phyloP scores from a whole-genome alignment of 305 asterid species.

The Solanum chacoense region DNA sequence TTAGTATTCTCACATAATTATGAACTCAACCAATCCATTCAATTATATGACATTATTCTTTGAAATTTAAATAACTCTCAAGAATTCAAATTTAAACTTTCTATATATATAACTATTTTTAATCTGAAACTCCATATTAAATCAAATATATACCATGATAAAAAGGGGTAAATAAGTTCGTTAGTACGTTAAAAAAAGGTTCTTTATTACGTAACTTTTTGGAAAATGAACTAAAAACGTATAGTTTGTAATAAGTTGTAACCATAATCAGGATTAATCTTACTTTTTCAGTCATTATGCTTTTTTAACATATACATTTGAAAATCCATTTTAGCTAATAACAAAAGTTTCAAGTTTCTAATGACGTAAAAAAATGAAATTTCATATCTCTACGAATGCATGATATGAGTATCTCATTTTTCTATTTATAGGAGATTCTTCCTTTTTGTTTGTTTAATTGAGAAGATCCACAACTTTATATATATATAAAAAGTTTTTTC shows the following conservation, averaged over 20 bases:
- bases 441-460: not conserved
- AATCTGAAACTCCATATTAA: not conserved
- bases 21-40: not conserved
- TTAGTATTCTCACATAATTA: not conserved
- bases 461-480: not conserved
- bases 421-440: not conserved
- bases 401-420: not conserved
- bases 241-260: not conserved
- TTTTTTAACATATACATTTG: not conserved
- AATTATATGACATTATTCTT: not conserved
- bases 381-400: not conserved
- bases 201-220: not conserved
- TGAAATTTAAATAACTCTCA: not conserved
- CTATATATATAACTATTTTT: not conserved
- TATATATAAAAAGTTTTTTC: not conserved
- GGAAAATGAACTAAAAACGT: not conserved
- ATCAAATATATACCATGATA: not conserved
- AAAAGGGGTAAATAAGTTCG: not conserved
- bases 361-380: not conserved
- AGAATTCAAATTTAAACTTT: not conserved
- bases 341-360: not conserved
- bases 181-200: not conserved
- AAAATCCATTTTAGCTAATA: not conserved
- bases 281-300: not conserved
- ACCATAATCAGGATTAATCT: not conserved